Conservation (phyloP, 768 basidiomycete species). For the Naganishia kalamii region DNA sequence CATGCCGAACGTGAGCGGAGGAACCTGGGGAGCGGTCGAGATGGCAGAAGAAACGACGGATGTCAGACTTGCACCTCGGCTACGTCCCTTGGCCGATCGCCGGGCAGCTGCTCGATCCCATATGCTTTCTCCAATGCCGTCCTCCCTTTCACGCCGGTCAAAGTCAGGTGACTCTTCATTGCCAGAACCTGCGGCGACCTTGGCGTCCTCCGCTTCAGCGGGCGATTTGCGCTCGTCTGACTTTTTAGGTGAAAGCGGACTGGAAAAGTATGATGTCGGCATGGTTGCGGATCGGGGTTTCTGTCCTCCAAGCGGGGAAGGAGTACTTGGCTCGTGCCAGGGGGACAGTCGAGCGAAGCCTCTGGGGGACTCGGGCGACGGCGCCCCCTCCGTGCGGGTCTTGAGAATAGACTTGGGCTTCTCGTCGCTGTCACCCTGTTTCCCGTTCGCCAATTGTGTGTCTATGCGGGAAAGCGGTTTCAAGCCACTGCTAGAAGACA, state of each 20-base stretch:
- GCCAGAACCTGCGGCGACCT: background rate
- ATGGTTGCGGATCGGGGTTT: constrained; percentile 39
- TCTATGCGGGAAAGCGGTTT: constrained; percentile 5
- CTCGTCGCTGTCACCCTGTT: background rate
- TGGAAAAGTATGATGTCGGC: constrained; percentile 18
- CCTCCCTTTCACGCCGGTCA: constrained; percentile 15
- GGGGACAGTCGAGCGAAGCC: constrained; percentile 5
- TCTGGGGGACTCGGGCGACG: constrained; percentile 5
- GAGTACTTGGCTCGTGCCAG: constrained; percentile 8
- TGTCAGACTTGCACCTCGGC: constrained; percentile 28
- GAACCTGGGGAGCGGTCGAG: background rate
- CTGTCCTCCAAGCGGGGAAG: background rate
- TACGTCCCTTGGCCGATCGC: constrained; percentile 15
- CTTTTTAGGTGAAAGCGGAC: constrained; percentile 4
- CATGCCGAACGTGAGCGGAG: background rate
- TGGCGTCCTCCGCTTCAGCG: background rate
- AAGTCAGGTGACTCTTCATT: constrained; percentile 14
- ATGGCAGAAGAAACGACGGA: constrained; percentile 21
- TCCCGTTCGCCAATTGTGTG: background rate
- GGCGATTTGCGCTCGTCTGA: background rate
- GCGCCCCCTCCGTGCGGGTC: background rate
- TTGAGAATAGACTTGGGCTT: constrained; percentile 6
- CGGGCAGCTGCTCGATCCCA: constrained; percentile 20
- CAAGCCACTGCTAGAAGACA: background rate
- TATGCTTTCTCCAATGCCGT: constrained; percentile 22